phyloP scores from a whole-genome alignment of 2,329 filamentous ascomycete genomes.

The Beauveria sp. region DNA sequence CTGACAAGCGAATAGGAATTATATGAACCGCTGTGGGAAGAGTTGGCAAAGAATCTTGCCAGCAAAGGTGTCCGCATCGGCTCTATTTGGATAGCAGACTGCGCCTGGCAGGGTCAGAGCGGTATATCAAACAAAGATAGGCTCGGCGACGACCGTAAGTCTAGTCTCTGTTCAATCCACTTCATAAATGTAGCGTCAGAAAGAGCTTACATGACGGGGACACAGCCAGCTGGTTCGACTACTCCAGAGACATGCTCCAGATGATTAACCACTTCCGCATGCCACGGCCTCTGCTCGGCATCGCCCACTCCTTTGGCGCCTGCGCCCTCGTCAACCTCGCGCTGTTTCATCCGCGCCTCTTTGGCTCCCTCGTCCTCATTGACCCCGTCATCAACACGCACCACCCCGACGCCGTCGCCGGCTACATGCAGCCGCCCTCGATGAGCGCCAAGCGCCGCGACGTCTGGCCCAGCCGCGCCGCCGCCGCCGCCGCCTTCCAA shows the following conservation, averaged over 20 bases:
- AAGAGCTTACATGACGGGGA: not conserved
- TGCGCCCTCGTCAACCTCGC: constrained; percentile 64
- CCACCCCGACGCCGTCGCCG: constrained; percentile 31
- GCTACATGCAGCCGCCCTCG: constrained; percentile 34
- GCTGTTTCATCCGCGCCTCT: constrained; percentile 71
- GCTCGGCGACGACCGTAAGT: constrained; percentile 77
- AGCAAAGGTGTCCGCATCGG: constrained; percentile 61
- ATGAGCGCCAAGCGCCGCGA: constrained; percentile 69
- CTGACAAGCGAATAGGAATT: constrained; percentile 56
- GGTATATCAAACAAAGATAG: constrained; percentile 66
- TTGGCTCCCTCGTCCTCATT: constrained; percentile 68
- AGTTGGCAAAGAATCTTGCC: constrained; percentile 55
- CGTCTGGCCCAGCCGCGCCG: constrained; percentile 68
- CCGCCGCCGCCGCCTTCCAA: constrained; percentile 58
- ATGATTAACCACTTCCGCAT: constrained; percentile 77
- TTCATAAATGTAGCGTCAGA: not conserved
- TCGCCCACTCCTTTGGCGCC: constrained; percentile 87
- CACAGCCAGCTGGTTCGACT: constrained; percentile 78
- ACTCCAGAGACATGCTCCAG: constrained; percentile 74
- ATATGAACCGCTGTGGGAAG: constrained; percentile 88
- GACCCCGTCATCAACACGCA: constrained; percentile 67
- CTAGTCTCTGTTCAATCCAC: not conserved
- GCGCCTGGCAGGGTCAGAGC: constrained; percentile 77
- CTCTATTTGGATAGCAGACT: constrained; percentile 83
- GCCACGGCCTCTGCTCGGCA: constrained; percentile 71